Evolutionary conservation across 257 asterid genomes (phyloP).

Genomic region (Forsythia viridissima): DNA sequence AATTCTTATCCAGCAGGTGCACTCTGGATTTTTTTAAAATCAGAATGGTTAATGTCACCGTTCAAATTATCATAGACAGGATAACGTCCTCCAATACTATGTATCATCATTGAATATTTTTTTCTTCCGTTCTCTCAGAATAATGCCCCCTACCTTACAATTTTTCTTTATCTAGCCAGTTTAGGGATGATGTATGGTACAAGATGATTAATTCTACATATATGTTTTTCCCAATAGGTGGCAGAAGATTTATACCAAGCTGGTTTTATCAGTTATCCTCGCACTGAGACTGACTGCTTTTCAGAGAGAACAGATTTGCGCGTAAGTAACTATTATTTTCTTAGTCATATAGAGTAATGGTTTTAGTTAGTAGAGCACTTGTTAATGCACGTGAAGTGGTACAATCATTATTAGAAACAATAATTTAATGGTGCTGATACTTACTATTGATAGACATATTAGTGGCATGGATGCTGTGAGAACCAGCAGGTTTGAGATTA

Average conservation of each 20-base stretch:
- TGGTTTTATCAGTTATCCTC: slow-evolving; percentile 99
- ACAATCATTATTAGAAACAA: neutral
- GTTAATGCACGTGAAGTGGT: neutral
- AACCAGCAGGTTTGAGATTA: neutral
- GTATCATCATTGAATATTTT: slow-evolving; percentile 13
- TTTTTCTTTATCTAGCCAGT: slow-evolving; percentile 8
- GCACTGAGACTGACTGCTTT: slow-evolving; percentile 95
- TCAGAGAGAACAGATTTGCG: slow-evolving; percentile 70
- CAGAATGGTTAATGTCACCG: slow-evolving; percentile 2
- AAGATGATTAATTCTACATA: slow-evolving; percentile 10
- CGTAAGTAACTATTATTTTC: slow-evolving; percentile 41
- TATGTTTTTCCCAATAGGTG: slow-evolving; percentile 50
- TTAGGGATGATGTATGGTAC: neutral
- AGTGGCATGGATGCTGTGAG: neutral
- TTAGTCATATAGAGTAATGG: slow-evolving; percentile 16
- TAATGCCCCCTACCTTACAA: neutral
- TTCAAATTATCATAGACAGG: neutral
- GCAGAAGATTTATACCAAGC: slow-evolving; percentile 97
- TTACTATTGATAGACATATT: neutral
- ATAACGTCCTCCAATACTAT: slow-evolving; percentile 13
- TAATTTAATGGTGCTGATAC: neutral
- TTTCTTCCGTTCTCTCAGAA: neutral
- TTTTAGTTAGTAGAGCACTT: slow-evolving; percentile 12
- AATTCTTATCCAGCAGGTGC: slow-evolving; percentile 8
- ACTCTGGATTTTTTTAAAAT: slow-evolving; percentile 17